Evolutionary conservation across 768 basidiomycete genomes (phyloP), one percentile per base, ranked within the genome.

Genomic region (Cystofilobasidium capitatum): DNA sequence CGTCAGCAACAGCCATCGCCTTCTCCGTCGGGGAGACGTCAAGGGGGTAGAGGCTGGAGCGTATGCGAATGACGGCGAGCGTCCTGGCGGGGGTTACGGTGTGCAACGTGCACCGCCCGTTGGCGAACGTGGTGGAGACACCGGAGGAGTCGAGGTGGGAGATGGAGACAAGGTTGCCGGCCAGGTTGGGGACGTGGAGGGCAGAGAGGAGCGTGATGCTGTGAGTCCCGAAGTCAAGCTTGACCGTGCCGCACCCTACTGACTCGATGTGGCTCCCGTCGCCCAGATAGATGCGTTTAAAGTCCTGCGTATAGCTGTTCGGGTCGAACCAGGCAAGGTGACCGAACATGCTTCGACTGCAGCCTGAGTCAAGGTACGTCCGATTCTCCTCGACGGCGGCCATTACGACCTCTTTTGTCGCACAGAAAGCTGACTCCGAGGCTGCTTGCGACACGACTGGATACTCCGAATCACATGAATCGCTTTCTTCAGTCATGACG

Each of bases 401-500:
- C 49, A 54, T 54, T 6, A 54, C 13, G 24, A 54, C 24, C 24
- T 54, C 49, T n/a, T n/a, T n/a, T n/a, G n/a, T n/a, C n/a, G n/a
- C n/a, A n/a, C n/a, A n/a, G n/a, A n/a, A n/a, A n/a, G n/a, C n/a
- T n/a, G n/a, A 26, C 24, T 54, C 24, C 26, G 49, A 26, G 3
- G 49, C 49, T 9, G 17, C 24, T 6, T 6, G 8, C 13, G 3
- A 8, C 8, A 24, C 24, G 49, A 54, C 49, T 10, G 6, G 49
- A 17, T 54, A 54, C 49, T 54, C 49, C 49, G 49, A 54, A 31
- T 54, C 49, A 31, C 8, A 54, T 54, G 49, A 54, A 54, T 54
- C 49, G 8, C 6, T 17, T 24, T 26, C 26, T 6, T 17, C 49
- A 10, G 49, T 17, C 7, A 54, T 31, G 6, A 54, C 49, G 6